Conservation (phyloP, 2,329 filamentous ascomycete species). For the Stenocarpella maydis region DNA sequence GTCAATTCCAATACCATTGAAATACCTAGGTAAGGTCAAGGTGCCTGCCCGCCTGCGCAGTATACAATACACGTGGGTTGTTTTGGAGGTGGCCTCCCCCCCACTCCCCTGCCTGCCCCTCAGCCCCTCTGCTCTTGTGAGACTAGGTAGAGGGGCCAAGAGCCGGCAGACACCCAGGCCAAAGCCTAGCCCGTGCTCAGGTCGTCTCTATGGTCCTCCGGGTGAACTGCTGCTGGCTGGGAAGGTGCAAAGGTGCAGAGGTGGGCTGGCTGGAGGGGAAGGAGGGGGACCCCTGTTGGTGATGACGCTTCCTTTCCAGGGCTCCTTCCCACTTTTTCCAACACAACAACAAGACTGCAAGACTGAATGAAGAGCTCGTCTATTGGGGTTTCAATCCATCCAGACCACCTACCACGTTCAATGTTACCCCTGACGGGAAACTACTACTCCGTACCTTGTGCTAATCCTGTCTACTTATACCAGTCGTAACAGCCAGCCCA, state of each 20-base stretch:
- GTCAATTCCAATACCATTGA: conserved; percentile 1
- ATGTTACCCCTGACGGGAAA: not conserved
- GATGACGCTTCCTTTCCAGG: conserved; percentile 16
- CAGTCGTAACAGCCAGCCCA: conserved; percentile 11
- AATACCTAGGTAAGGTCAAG: not conserved
- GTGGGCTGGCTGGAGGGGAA: too few species aligned
- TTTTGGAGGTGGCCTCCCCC: not conserved
- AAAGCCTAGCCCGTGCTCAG: not conserved
- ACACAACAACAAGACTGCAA: not conserved
- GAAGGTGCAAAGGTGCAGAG: not conserved
- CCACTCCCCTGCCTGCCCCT: too few species aligned
- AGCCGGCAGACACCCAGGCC: too few species aligned
- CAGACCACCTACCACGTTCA: too few species aligned
- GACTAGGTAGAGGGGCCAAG: too few species aligned
- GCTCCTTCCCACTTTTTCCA: conserved; percentile 7
- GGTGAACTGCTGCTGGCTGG: too few species aligned
- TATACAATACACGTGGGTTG: not conserved
- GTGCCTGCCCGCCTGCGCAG: not conserved
- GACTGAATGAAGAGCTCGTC: too few species aligned
- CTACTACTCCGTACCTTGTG: too few species aligned
- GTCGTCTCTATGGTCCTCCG: not conserved
- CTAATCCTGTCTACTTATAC: too few species aligned
- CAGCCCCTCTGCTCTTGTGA: not conserved
- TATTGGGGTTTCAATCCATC: too few species aligned
- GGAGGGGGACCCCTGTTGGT: not conserved